These are phyloP conservation scores for Xylaria scruposa DNA, from an alignment of 495 filamentous ascomycete species.

Conservation along the genomic window DNA sequence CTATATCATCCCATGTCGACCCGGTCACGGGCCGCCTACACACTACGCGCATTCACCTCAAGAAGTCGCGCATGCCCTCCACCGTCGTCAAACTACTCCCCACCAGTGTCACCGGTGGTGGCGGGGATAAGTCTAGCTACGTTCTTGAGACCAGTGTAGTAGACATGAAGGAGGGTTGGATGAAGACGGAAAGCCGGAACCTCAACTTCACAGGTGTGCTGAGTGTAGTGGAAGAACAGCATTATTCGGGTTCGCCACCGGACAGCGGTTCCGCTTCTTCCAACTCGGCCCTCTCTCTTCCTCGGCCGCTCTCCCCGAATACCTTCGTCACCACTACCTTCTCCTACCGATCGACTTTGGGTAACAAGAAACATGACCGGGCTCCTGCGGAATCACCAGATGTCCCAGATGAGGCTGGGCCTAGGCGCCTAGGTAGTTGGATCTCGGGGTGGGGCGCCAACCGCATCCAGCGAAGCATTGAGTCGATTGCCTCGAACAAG, in stretches of 20 bases:
- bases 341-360: slow-evolving; percentile 82
- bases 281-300: slow-evolving; percentile 16
- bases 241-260: slow-evolving; percentile 63
- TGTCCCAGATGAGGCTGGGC: slow-evolving; percentile 27
- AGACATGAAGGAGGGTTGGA: slow-evolving; percentile 87
- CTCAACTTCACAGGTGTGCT: slow-evolving; percentile 92
- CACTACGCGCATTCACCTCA: slow-evolving; percentile 90
- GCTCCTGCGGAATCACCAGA: slow-evolving; percentile 40
- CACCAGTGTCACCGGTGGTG: slow-evolving; percentile 68
- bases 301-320: slow-evolving; percentile 42
- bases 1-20: slow-evolving; percentile 86
- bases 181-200: slow-evolving; percentile 82
- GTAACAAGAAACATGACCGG: slow-evolving; percentile 68
- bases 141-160: slow-evolving; percentile 92
- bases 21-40: slow-evolving; percentile 78
- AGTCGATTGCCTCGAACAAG: slow-evolving; percentile 82
- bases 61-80: slow-evolving; percentile 87
- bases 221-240: slow-evolving; percentile 88
- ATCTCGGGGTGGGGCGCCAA: slow-evolving; percentile 71
- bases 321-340: slow-evolving; percentile 87
- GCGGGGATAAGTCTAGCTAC: slow-evolving; percentile 79
- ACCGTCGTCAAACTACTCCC: slow-evolving; percentile 83
- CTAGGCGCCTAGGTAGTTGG: slow-evolving; percentile 44
- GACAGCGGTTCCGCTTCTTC: slow-evolving; percentile 24
- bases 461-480: slow-evolving; percentile 86